Evolutionary conservation across 305 asterid genomes (phyloP).

Genomic region (Fraxinus dipetala): DNA sequence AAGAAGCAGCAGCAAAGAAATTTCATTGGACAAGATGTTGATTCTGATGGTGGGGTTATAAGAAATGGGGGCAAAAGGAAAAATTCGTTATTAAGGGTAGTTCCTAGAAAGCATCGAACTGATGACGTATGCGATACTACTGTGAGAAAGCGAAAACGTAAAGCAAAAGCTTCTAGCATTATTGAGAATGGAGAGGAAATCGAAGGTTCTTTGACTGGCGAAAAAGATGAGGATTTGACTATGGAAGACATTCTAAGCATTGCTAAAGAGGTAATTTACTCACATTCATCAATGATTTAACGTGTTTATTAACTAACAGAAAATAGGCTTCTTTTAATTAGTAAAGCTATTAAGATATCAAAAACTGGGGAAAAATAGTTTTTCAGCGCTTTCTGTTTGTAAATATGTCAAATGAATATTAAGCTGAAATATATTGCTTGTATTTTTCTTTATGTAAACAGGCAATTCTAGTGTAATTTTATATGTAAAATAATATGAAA

Average conservation of each 20-base stretch:
- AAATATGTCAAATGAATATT: neutral
- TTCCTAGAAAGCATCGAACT: neutral
- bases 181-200: constrained; percentile 4
- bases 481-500: neutral
- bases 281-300: neutral
- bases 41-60: neutral
- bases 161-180: constrained; percentile 3
- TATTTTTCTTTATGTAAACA: neutral
- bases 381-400: neutral
- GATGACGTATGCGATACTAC: neutral
- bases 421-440: neutral
- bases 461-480: neutral
- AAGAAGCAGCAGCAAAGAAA: neutral
- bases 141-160: neutral
- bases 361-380: neutral
- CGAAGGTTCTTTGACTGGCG: neutral
- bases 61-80: neutral
- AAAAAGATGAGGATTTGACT: constrained; percentile 1
- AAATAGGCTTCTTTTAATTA: neutral
- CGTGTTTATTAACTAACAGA: neutral
- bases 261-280: neutral
- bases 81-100: neutral
- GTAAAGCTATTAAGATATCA: neutral
- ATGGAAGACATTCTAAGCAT: neutral
- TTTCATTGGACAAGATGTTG: neutral